A percentile compares a stretch with the other conserved stretches of the same genome.
phyloP scores from a whole-genome alignment of 768 basidiomycete genomes.

The Tylopilus vinaceipallidus region DNA sequence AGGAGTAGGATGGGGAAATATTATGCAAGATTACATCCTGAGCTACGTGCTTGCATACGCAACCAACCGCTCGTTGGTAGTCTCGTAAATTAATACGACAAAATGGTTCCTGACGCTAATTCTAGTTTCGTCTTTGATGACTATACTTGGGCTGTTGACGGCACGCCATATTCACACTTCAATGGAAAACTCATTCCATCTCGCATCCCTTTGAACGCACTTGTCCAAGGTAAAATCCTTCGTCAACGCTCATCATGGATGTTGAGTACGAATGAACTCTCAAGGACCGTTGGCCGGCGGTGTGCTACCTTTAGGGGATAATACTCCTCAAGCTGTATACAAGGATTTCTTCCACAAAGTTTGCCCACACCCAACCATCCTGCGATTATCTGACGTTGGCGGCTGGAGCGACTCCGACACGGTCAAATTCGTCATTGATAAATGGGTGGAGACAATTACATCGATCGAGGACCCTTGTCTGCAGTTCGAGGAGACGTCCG shows the following conservation, averaged over 20 bases:
- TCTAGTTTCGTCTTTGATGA: conserved; percentile 40
- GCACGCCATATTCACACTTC: conserved; percentile 33
- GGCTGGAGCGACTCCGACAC: conserved; percentile 22
- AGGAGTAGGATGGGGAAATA: conserved; percentile 39
- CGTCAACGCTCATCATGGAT: not conserved
- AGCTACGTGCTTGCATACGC: conserved; percentile 34
- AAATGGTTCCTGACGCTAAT: not conserved
- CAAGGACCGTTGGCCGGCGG: conserved; percentile 41
- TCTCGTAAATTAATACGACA: not conserved
- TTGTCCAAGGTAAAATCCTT: conserved; percentile 36
- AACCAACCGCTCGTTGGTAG: conserved; percentile 34
- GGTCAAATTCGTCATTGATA: conserved; percentile 30
- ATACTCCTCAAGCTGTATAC: conserved; percentile 33
- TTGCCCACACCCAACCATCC: conserved; percentile 35
- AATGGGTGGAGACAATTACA: conserved; percentile 35
- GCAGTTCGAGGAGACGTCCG: conserved; percentile 28
- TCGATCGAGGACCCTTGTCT: conserved; percentile 38
- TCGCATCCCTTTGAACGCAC: conserved; percentile 36
- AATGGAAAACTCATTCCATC: conserved; percentile 37
- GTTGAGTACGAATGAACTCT: not conserved
- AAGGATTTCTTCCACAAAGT: conserved; percentile 36
- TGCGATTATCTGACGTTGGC: conserved; percentile 28
- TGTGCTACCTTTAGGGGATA: conserved; percentile 28
- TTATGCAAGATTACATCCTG: conserved; percentile 38
- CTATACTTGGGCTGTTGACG: conserved; percentile 39